Evolutionary conservation across 2,329 filamentous ascomycete species (phyloP).

Genomic region (Hypoxylon rubiginosum): DNA sequence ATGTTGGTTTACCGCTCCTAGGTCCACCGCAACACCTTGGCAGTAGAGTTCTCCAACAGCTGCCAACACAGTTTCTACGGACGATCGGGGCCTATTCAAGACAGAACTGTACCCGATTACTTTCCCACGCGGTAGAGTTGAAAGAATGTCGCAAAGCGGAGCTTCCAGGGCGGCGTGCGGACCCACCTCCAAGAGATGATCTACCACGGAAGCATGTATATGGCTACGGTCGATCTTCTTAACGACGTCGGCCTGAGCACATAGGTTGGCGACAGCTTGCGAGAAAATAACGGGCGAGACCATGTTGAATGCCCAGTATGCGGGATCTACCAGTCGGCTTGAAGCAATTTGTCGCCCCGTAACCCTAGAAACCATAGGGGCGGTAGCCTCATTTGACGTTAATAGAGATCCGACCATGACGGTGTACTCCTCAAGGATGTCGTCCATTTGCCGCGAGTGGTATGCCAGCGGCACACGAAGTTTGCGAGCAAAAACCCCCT

Average conservation of each 20-base stretch:
- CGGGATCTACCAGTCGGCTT: constrained; percentile 2
- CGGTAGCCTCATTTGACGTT: not conserved
- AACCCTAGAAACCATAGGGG: constrained; percentile 36
- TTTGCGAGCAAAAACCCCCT: constrained; percentile 46
- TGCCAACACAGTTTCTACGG: constrained; percentile 6
- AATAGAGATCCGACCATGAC: constrained; percentile 18
- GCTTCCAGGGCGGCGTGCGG: constrained; percentile 45
- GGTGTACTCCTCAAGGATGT: constrained; percentile 27
- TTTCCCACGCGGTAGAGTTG: no score
- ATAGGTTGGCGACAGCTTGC: constrained; percentile 38
- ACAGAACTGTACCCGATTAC: no score
- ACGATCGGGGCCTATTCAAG: constrained; percentile 14
- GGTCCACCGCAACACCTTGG: constrained; percentile 15
- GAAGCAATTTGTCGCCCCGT: constrained; percentile 1
- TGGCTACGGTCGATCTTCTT: no score
- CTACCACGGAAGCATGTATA: not conserved
- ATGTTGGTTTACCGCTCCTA: constrained; percentile 29
- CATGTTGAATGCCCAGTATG: constrained; percentile 49
- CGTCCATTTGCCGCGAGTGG: constrained; percentile 52
- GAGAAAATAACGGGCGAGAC: constrained; percentile 50
- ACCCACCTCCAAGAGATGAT: constrained; percentile 49
- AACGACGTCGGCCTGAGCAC: not conserved
- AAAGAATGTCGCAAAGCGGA: constrained; percentile 40
- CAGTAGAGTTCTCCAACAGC: constrained; percentile 19
- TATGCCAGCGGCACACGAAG: constrained; percentile 51